A percentile compares a stretch with the other conserved stretches of the same genome.
phyloP scores from a whole-genome alignment of 1,284 basidiomycete species.

The Trametes pubescens region DNA sequence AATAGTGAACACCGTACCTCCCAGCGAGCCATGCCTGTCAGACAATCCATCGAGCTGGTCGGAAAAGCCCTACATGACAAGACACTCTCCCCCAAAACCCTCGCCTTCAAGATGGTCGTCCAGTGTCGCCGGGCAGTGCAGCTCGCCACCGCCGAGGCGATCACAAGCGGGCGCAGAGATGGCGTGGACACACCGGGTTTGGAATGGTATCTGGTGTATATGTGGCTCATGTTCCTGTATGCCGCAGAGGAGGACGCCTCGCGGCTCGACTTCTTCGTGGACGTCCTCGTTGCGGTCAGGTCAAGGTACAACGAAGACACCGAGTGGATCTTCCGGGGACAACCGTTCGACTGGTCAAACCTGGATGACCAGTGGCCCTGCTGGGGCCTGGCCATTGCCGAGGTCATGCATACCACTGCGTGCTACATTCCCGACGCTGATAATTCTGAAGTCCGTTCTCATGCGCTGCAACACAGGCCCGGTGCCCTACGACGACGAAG shows the following conservation, averaged over 20 bases:
- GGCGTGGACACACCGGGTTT: conserved; percentile 23
- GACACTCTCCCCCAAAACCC: neutral
- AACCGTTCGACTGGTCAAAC: conserved; percentile 17
- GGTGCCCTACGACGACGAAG: neutral
- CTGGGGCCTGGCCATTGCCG: conserved; percentile 6
- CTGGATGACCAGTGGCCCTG: no score
- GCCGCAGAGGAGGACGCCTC: conserved; percentile 16
- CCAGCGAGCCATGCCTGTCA: neutral
- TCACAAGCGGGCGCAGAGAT: neutral
- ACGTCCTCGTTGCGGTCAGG: conserved; percentile 20
- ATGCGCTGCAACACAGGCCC: neutral
- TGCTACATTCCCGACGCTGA: no score
- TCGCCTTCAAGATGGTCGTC: conserved; percentile 1
- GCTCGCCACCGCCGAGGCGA: neutral
- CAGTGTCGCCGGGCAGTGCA: neutral
- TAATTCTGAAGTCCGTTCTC: neutral
- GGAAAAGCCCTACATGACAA: neutral
- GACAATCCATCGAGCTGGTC: neutral
- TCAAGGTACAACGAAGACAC: conserved; percentile 16
- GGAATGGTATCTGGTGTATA: conserved; percentile 22
- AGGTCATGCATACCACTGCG: neutral
- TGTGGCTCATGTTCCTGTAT: conserved; percentile 14
- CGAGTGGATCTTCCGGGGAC: conserved; percentile 25
- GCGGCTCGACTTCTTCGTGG: conserved; percentile 18
- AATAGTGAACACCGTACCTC: no score